phyloP scores from a whole-genome alignment of 176 grass and related monocot genomes.

The Oryza nivara region DNA sequence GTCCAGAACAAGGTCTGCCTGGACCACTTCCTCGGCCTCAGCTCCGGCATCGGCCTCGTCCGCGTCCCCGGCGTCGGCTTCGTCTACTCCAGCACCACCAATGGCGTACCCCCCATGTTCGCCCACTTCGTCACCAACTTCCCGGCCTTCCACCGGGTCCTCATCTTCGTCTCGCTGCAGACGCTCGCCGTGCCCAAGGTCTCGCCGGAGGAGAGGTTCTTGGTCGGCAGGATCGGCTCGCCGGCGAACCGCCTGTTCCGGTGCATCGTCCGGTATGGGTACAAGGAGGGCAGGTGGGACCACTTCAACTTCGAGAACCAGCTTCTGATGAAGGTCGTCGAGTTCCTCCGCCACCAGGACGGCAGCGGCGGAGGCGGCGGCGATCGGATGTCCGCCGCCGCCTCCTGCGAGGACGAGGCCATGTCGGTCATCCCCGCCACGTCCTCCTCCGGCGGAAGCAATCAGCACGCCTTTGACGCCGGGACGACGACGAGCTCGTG shows the following conservation, averaged over 20 bases:
- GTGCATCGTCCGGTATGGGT: slow-evolving; percentile 73
- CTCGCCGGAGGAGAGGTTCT: slow-evolving; percentile 53
- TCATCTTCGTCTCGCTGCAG: slow-evolving; percentile 77
- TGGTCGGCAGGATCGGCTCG: slow-evolving; percentile 63
- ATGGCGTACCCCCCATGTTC: slow-evolving; percentile 76
- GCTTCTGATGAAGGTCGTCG: slow-evolving; percentile 75
- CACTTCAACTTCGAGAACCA: slow-evolving; percentile 79
- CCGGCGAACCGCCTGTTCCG: slow-evolving; percentile 60
- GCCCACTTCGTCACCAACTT: slow-evolving; percentile 98
- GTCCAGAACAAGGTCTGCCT: slow-evolving; percentile 81
- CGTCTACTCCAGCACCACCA: slow-evolving; percentile 60
- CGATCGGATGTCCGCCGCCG: background rate
- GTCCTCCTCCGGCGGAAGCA: background rate
- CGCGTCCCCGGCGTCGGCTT: slow-evolving; percentile 78
- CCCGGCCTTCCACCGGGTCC: slow-evolving; percentile 83
- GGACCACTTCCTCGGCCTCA: slow-evolving; percentile 57
- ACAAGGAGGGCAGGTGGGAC: slow-evolving; percentile 75
- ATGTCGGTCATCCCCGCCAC: slow-evolving; percentile 47
- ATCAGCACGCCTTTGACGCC: background rate
- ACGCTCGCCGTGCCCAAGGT: slow-evolving; percentile 83
- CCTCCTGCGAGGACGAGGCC: slow-evolving; percentile 30
- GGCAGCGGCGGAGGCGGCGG: background rate
- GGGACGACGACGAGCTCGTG: slow-evolving; percentile 15
- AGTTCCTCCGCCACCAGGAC: slow-evolving; percentile 66
- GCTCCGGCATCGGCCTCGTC: slow-evolving; percentile 68